Percentiles rank a stretch among this genome's conserved stretches.
phyloP scores from a whole-genome alignment of 2,329 filamentous ascomycete genomes.

The Scorias spongiosa region DNA sequence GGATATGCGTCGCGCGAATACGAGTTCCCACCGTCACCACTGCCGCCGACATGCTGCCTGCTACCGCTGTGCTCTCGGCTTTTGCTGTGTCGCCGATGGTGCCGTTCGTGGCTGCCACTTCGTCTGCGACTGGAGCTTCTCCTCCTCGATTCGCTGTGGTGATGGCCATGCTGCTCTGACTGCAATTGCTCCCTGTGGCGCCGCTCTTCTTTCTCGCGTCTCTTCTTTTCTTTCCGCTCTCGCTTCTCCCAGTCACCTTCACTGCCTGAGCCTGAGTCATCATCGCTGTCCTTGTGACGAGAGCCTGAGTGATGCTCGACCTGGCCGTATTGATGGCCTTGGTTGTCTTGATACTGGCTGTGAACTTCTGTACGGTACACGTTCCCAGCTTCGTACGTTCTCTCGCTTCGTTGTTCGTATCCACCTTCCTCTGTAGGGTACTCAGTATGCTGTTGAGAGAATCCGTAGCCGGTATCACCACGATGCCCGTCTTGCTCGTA shows the following conservation, averaged over 20 bases:
- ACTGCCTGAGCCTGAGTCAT: conserved; percentile 20
- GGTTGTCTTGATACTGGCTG: conserved; percentile 8
- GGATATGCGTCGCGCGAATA: not conserved
- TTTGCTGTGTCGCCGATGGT: conserved; percentile 7
- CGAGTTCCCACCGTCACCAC: conserved; percentile 2
- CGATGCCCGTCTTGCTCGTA: conserved; percentile 39
- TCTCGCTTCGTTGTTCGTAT: conserved; percentile 45
- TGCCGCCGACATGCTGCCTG: not conserved
- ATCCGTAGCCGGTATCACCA: conserved; percentile 35
- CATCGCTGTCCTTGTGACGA: conserved; percentile 17
- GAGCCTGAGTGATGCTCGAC: conserved; percentile 5
- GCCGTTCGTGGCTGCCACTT: conserved; percentile 2
- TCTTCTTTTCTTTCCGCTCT: conserved; percentile 26
- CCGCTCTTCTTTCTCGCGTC: conserved; percentile 24
- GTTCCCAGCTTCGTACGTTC: conserved; percentile 31
- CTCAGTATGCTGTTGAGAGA: conserved; percentile 43
- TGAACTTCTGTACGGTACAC: conserved; percentile 27
- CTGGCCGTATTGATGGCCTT: conserved; percentile 12
- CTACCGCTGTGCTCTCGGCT: conserved; percentile 25
- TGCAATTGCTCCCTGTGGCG: conserved; percentile 13
- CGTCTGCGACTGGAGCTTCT: not conserved
- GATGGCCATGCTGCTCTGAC: conserved; percentile 7
- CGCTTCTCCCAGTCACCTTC: conserved; percentile 21
- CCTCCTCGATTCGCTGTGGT: conserved; percentile 3
- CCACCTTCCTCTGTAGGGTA: conserved; percentile 37